A percentile compares a stretch with the other conserved stretches of the same genome.
Evolutionary conservation across 2,329 filamentous ascomycete genomes (phyloP).

Genomic region (Trichoderma asperellum): DNA sequence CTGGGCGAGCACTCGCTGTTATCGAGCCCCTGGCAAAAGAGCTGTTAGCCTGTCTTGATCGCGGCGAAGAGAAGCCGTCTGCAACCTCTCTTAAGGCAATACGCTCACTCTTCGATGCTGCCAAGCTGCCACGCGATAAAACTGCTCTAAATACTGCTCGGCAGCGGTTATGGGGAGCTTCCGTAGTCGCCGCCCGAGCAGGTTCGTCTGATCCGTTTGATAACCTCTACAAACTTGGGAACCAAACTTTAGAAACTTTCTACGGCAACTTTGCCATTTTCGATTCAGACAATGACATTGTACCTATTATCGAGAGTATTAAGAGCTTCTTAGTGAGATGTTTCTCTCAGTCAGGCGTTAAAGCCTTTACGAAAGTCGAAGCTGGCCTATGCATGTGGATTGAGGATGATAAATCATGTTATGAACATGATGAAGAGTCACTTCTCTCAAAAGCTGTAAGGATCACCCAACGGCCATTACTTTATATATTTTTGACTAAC

Average conservation of each 20-base stretch:
- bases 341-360: constrained; percentile 54
- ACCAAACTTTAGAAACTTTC: constrained; percentile 54
- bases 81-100: constrained; percentile 43
- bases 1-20: constrained; percentile 66
- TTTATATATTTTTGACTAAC: constrained; percentile 36
- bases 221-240: constrained; percentile 65
- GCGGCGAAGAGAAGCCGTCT: constrained; percentile 26
- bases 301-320: constrained; percentile 58
- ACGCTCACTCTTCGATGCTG: constrained; percentile 50
- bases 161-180: constrained; percentile 63
- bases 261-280: constrained; percentile 54
- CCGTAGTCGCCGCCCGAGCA: constrained; percentile 36
- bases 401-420: constrained; percentile 55
- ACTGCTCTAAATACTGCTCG: constrained; percentile 68
- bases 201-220: constrained; percentile 67
- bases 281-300: constrained; percentile 44
- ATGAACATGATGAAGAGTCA: constrained; percentile 48
- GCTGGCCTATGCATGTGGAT: constrained; percentile 66
- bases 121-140: constrained; percentile 61
- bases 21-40: constrained; percentile 71
- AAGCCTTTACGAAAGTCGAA: constrained; percentile 64
- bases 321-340: constrained; percentile 56
- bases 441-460: constrained; percentile 52
- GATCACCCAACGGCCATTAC: background rate
- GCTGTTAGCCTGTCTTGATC: constrained; percentile 46